These are phyloP conservation scores for Quercus berberidifolia DNA, from an alignment of 306 rosid genomes.

Conservation along the genomic window DNA sequence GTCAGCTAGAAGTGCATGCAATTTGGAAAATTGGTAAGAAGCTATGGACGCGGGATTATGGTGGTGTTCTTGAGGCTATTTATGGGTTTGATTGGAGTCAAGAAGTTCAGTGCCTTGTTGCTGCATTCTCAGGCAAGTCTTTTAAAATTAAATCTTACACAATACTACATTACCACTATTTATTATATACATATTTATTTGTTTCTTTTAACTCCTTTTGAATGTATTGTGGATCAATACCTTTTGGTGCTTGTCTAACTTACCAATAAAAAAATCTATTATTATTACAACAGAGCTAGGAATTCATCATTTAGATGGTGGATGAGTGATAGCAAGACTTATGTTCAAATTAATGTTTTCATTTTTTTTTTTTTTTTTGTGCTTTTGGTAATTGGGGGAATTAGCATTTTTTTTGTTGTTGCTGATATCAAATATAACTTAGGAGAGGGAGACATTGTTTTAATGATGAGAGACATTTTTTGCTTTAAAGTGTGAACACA, in stretches of 20 bases:
- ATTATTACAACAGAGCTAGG: background rate
- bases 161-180: too few species aligned
- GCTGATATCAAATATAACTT: background rate
- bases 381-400: background rate
- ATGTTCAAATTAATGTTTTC: too few species aligned
- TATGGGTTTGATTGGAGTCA: constrained; percentile 73
- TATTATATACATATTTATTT: background rate
- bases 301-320: background rate
- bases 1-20: constrained; percentile 63
- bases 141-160: background rate
- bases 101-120: constrained; percentile 58
- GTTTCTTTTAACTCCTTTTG: background rate
- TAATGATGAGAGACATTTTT: background rate
- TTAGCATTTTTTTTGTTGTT: background rate
- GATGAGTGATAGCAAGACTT: background rate
- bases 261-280: too few species aligned
- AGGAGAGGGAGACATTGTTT: background rate
- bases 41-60: constrained; percentile 70
- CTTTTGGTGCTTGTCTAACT: too few species aligned
- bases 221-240: background rate
- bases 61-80: constrained; percentile 70
- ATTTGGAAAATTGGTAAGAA: constrained; percentile 80
- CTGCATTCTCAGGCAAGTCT: constrained; percentile 83
- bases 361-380: background rate
- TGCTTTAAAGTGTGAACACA: background rate